These are phyloP conservation scores for Xanthoconium stramineum DNA, from an alignment of 768 basidiomycete genomes.

Conservation along the genomic window DNA sequence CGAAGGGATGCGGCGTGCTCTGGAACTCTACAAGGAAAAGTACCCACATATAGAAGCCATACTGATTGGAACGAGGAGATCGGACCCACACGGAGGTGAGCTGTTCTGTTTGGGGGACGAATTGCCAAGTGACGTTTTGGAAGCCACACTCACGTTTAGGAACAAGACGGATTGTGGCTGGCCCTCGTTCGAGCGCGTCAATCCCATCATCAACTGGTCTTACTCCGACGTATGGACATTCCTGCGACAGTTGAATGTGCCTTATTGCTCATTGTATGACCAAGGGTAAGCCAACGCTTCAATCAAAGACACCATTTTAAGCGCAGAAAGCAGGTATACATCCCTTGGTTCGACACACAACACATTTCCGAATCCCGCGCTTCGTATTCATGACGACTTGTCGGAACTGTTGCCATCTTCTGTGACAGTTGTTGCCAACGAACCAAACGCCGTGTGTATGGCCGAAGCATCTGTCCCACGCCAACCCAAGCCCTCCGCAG, in stretches of 20 bases:
- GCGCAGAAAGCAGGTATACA: conserved; percentile 66
- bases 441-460: conserved; percentile 17
- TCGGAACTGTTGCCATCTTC: conserved; percentile 17
- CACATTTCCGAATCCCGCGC: conserved; percentile 89
- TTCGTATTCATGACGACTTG: conserved; percentile 35
- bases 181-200: conserved; percentile 87
- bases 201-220: conserved; percentile 95
- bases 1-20: conserved; percentile 75
- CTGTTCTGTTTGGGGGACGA: conserved; percentile 4
- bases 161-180: conserved; percentile 86
- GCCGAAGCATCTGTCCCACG: conserved; percentile 6
- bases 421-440: conserved; percentile 20
- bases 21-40: conserved; percentile 65
- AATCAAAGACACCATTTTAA: not conserved
- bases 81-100: conserved; percentile 93
- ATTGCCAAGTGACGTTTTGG: not conserved
- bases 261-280: conserved; percentile 89
- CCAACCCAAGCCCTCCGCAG: not conserved
- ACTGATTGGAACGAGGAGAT: conserved; percentile 82
- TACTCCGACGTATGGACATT: conserved; percentile 91
- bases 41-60: conserved; percentile 75
- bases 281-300: conserved; percentile 59
- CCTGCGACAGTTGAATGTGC: conserved; percentile 67
- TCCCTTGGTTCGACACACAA: conserved; percentile 95
- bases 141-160: conserved; percentile 68